phyloP scores from a whole-genome alignment of 2,329 filamentous ascomycete genomes.

The Cordyceps militaris region DNA sequence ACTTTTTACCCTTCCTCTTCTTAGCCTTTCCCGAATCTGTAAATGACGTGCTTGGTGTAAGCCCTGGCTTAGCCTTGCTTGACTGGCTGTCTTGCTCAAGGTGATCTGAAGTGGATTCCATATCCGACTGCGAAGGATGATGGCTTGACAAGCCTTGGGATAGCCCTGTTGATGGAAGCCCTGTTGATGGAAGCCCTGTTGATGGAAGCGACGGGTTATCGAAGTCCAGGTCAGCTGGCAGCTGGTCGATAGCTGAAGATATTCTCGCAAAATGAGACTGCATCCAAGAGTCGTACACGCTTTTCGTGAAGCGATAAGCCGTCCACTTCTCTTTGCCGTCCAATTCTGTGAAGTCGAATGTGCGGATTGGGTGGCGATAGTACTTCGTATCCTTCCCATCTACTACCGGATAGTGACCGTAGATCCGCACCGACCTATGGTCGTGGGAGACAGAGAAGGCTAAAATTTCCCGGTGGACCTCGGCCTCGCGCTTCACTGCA shows the following conservation, averaged over 20 bases:
- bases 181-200: too few species aligned
- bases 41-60: not conserved
- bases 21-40: not conserved
- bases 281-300: not conserved
- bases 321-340: not conserved
- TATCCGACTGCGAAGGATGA: not conserved
- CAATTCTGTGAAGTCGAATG: not conserved
- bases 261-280: not conserved
- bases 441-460: slow-evolving; percentile 7
- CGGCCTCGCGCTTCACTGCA: slow-evolving; percentile 25
- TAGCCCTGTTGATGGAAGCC: not conserved
- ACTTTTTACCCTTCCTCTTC: not conserved
- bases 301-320: slow-evolving; percentile 6
- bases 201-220: not conserved
- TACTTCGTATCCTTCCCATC: not conserved
- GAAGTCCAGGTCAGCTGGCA: not conserved
- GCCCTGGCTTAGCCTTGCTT: not conserved
- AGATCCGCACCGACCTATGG: not conserved
- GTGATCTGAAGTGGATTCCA: not conserved
- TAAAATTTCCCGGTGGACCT: slow-evolving; percentile 29
- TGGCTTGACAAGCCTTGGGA: not conserved
- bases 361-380: not conserved
- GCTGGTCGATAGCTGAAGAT: slow-evolving; percentile 1
- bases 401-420: slow-evolving; percentile 5
- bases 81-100: not conserved